Evolutionary conservation across 2,329 filamentous ascomycete species (phyloP).

Genomic region (Phialophora macrospora): DNA sequence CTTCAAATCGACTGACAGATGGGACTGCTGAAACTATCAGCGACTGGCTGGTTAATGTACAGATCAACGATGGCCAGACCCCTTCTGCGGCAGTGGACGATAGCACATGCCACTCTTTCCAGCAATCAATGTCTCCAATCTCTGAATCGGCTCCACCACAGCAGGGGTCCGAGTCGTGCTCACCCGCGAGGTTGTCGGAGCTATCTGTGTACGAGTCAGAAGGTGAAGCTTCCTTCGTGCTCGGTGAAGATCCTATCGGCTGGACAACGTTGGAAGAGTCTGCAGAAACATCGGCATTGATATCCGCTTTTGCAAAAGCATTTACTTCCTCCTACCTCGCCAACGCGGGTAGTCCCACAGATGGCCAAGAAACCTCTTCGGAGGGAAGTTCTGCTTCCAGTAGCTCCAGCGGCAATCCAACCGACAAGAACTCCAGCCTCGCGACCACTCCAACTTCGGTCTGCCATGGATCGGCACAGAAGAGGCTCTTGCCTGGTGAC

Average conservation of each 20-base stretch:
- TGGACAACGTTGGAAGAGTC: not conserved
- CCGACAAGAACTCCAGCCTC: not conserved
- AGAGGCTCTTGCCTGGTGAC: slow-evolving; percentile 8
- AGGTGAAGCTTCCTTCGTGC: slow-evolving; percentile 18
- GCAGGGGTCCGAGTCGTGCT: no score
- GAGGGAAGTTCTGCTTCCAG: slow-evolving; percentile 6
- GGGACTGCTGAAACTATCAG: not conserved
- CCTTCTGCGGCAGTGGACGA: no score
- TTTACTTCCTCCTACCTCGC: not conserved
- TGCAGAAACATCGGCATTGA: not conserved
- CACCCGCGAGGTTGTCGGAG: not conserved
- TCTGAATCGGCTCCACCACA: no score
- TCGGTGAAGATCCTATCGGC: not conserved
- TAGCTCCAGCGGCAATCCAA: not conserved
- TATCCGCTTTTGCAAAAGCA: not conserved
- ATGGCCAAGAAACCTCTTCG: slow-evolving; percentile 8
- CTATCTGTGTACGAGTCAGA: slow-evolving; percentile 12
- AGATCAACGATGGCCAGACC: not conserved
- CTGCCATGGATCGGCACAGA: not conserved
- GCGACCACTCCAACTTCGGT: not conserved
- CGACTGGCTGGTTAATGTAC: slow-evolving; percentile 6
- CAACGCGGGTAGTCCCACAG: not conserved
- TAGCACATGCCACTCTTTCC: no score
- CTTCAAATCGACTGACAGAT: no score
- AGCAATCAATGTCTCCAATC: no score